These are phyloP conservation scores for Agapanthus africanus DNA, from an alignment of 106 monocot genomes.

Conservation along the genomic window DNA sequence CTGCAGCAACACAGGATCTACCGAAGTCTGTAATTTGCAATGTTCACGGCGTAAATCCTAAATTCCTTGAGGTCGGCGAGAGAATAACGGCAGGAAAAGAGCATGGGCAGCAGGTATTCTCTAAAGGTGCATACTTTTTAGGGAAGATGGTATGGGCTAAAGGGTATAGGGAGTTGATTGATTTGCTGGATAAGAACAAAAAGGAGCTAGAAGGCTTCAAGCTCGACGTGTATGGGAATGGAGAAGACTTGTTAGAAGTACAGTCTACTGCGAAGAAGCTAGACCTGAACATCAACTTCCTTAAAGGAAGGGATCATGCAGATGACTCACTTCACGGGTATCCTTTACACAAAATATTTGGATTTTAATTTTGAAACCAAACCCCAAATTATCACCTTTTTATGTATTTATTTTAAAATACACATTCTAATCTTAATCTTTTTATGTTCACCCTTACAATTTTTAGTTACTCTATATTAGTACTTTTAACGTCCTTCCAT, in stretches of 20 bases:
- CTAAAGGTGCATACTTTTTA: constrained; percentile 94
- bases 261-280: constrained; percentile 74
- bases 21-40: constrained; percentile 94
- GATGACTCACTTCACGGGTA: constrained; percentile 96
- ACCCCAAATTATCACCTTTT: no score
- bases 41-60: constrained; percentile 99
- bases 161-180: constrained; percentile 91
- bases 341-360: no score
- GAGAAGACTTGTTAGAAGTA: constrained; percentile 87
- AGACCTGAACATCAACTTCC: constrained; percentile 77
- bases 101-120: constrained; percentile 55
- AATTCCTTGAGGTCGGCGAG: constrained; percentile 84
- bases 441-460: no score
- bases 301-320: constrained; percentile 92
- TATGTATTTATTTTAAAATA: no score
- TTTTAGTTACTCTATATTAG: no score
- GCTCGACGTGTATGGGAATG: constrained; percentile 88
- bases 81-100: constrained; percentile 60
- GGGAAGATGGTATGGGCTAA: constrained; percentile 99
- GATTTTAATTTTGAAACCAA: no score
- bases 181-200: constrained; percentile 80
- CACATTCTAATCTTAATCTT: no score
- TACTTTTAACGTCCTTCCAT: no score
- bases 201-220: constrained; percentile 70
- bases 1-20: constrained; percentile 95